Conservation (phyloP, 2,329 filamentous ascomycete species). For the Bipolaris gigantea region DNA sequence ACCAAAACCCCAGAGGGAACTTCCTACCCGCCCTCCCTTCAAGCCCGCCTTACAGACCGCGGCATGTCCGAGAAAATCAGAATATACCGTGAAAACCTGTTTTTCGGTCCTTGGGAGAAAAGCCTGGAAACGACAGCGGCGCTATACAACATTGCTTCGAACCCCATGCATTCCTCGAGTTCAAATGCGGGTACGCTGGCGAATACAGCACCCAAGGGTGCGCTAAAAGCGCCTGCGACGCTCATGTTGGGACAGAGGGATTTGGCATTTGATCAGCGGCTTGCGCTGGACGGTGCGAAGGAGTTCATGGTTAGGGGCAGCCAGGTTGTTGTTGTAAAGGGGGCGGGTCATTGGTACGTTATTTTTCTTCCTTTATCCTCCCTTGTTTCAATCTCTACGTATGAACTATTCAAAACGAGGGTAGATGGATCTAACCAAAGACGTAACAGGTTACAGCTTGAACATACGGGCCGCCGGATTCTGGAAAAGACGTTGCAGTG, state of each 20-base stretch:
- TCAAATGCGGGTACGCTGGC: constrained; percentile 41
- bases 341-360: constrained; percentile 55
- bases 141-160: constrained; percentile 48
- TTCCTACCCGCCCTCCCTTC: constrained; percentile 48
- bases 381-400: no score
- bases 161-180: constrained; percentile 12
- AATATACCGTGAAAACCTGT: constrained; percentile 58
- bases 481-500: constrained; percentile 46
- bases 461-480: constrained; percentile 49
- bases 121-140: constrained; percentile 54
- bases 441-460: constrained; percentile 44
- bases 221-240: constrained; percentile 56
- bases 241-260: constrained; percentile 59
- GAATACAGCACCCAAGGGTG: constrained; percentile 50
- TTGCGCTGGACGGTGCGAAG: constrained; percentile 57
- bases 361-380: background rate
- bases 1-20: constrained; percentile 11
- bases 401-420: no score
- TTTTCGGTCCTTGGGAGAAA: constrained; percentile 53
- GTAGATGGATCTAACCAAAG: background rate
- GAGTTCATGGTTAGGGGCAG: constrained; percentile 55
- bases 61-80: constrained; percentile 56
- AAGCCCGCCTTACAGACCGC: constrained; percentile 43
- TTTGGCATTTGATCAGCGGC: constrained; percentile 52
- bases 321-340: constrained; percentile 54